Evolutionary conservation across 768 basidiomycete species (phyloP), one percentile per base, ranked within the genome.

Genomic region (Suillus paluster): DNA sequence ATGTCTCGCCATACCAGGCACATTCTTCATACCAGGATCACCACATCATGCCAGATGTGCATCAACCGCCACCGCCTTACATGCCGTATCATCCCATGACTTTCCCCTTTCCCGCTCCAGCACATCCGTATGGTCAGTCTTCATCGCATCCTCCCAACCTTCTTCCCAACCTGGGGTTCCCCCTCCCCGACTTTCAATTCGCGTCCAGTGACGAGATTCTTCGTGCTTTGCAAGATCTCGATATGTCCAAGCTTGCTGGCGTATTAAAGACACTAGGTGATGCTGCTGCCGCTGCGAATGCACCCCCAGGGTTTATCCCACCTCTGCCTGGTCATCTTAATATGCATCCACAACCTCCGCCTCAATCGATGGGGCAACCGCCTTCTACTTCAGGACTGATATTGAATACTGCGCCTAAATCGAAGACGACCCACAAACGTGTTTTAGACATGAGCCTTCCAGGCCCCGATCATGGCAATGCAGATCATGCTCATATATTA

Each of bases 141-240:
- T 75, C 61, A 50, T 72, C 66, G 60, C 71, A 59, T 27, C 41
- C 33, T 56, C 33, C 36, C 19, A 42, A 19, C 58, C 62, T 57
- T 56, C 74, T 67, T 54, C 66, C 71, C 14, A 58, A 60, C 33
- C 33, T 71, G 6, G 65, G 57, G 15, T 65, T 61, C 2, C 66
- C 68, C 4, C 63, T 77, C 44, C 75, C 78, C 17, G 79, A 78
- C 27, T 69, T 81, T n/a, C 73, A 71, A 30, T 77, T 77, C 59
- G 80, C 81, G 14, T 88, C 88, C 27, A 90, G 85, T 67, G 91
- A 93, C 53, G 89, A 91, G 63, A 83, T 93, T 49, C 75, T 92
- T 48, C 89, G 87, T 38, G 86, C 85, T 12, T 74, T 93, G 54
- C 90, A 92, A 70, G 85, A 87, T 53, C 77, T 92, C 63, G 91